Conservation (phyloP, 345 rosid genomes). For the Psidium friedrichsthalianum region DNA sequence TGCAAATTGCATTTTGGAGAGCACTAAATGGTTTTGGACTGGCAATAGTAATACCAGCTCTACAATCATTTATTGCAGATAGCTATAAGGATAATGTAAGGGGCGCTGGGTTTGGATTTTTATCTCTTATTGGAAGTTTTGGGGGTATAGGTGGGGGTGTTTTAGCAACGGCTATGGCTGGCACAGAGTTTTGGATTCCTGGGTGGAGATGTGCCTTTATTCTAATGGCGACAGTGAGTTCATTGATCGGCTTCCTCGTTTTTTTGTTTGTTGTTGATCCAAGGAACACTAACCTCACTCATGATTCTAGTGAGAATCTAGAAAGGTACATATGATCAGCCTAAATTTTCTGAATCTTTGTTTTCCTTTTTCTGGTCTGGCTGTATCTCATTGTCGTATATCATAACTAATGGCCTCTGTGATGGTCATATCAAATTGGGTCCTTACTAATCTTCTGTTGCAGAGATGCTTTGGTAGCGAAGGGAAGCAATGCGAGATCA, state of each 20-base stretch:
- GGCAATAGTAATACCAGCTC: slow-evolving; percentile 94
- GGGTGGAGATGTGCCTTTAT: slow-evolving; percentile 97
- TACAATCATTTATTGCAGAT: slow-evolving; percentile 94
- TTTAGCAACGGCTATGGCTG: slow-evolving; percentile 89
- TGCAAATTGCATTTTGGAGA: slow-evolving; percentile 84
- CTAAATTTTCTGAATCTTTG: neutral
- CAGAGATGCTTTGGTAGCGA: slow-evolving; percentile 49
- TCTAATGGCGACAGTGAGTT: slow-evolving; percentile 71
- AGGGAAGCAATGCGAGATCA: slow-evolving; percentile 21
- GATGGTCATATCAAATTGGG: neutral
- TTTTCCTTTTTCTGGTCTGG: neutral
- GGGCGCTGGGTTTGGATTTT: slow-evolving; percentile 85
- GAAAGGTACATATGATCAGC: slow-evolving; percentile 19
- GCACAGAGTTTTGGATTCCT: slow-evolving; percentile 50
- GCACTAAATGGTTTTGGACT: slow-evolving; percentile 92
- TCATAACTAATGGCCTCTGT: neutral
- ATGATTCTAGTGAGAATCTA: neutral
- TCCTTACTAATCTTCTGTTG: neutral
- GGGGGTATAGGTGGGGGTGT: slow-evolving; percentile 98
- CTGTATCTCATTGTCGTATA: neutral
- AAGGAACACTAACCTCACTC: slow-evolving; percentile 17
- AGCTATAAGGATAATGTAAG: slow-evolving; percentile 72
- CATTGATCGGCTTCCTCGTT: slow-evolving; percentile 72
- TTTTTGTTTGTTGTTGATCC: slow-evolving; percentile 65
- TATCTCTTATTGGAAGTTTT: slow-evolving; percentile 62